Evolutionary conservation across 306 rosid genomes (phyloP).

Genomic region (Glycine tomentella): DNA sequence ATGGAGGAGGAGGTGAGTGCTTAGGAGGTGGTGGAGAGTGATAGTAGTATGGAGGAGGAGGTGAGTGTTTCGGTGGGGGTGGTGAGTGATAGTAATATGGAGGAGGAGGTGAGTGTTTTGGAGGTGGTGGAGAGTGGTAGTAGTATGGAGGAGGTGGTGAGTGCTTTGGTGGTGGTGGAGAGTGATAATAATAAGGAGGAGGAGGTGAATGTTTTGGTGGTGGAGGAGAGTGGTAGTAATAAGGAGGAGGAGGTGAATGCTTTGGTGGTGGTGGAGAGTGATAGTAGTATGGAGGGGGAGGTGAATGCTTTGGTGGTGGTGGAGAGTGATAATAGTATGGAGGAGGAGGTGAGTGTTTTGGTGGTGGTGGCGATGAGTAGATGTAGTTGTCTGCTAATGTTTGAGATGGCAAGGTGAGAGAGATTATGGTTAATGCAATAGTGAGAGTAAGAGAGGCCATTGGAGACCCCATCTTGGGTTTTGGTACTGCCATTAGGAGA

Average conservation of each 20-base stretch:
- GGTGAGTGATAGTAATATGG: constrained; percentile 45
- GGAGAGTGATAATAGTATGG: constrained; percentile 23
- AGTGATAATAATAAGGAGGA: constrained; percentile 19
- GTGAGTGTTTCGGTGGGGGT: constrained; percentile 39
- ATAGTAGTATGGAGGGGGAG: constrained; percentile 55
- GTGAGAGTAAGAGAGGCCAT: constrained; percentile 55
- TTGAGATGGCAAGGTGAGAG: constrained; percentile 46
- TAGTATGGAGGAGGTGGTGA: constrained; percentile 44
- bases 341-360: neutral
- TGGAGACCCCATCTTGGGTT: constrained; percentile 60
- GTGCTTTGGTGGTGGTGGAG: constrained; percentile 39
- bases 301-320: constrained; percentile 29
- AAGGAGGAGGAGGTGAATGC: constrained; percentile 29
- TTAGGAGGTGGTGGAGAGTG: constrained; percentile 31
- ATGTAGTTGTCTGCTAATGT: constrained; percentile 53
- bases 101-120: neutral
- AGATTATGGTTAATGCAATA: constrained; percentile 55
- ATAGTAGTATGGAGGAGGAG: constrained; percentile 6
- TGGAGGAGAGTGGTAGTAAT: constrained; percentile 28
- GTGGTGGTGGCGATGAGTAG: constrained; percentile 64
- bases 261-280: constrained; percentile 66
- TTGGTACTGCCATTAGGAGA: constrained; percentile 39
- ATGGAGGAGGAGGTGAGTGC: constrained; percentile 46
- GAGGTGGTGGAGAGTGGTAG: constrained; percentile 28
- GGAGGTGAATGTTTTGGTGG: constrained; percentile 46